Percentiles rank a stretch among this genome's conserved stretches.
Conservation (phyloP, 352 stramenopile species). For the Hyaloperonospora brassicae region DNA sequence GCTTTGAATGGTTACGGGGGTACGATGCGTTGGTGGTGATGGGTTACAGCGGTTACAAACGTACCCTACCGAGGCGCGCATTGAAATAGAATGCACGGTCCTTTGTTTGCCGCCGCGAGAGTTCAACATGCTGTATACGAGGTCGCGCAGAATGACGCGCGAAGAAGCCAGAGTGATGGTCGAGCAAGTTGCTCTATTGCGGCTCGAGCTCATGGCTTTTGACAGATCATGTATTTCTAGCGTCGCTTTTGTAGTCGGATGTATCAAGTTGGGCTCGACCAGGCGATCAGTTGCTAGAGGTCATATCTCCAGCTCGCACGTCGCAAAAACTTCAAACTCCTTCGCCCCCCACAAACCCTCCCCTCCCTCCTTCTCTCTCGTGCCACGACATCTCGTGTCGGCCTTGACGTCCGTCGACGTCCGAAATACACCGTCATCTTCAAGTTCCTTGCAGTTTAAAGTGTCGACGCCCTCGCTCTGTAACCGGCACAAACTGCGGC, state of each 20-base stretch:
- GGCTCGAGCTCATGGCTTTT: neutral
- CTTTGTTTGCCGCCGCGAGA: no score
- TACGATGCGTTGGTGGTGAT: no score
- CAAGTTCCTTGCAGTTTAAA: constrained; percentile 11
- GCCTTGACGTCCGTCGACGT: neutral
- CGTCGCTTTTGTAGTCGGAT: neutral
- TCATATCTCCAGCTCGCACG: neutral
- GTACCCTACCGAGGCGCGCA: no score
- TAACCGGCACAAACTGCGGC: neutral
- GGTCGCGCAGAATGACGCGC: no score
- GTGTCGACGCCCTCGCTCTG: constrained; percentile 4
- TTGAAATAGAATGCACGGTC: no score
- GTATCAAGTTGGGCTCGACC: no score
- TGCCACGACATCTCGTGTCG: constrained; percentile 8
- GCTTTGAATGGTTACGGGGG: no score
- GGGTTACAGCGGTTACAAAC: no score
- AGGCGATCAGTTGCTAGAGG: constrained; percentile 2
- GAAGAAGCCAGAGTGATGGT: constrained; percentile 43
- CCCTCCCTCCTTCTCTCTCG: constrained; percentile 13
- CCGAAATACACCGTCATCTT: constrained; percentile 13
- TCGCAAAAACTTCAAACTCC: constrained; percentile 25
- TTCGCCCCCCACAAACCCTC: constrained; percentile 9
- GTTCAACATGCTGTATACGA: no score
- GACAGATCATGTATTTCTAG: constrained; percentile 5
- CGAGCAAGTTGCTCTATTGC: constrained; percentile 46